These are phyloP conservation scores for Mangifera indica DNA, from an alignment of 345 rosid species.

Conservation along the genomic window DNA sequence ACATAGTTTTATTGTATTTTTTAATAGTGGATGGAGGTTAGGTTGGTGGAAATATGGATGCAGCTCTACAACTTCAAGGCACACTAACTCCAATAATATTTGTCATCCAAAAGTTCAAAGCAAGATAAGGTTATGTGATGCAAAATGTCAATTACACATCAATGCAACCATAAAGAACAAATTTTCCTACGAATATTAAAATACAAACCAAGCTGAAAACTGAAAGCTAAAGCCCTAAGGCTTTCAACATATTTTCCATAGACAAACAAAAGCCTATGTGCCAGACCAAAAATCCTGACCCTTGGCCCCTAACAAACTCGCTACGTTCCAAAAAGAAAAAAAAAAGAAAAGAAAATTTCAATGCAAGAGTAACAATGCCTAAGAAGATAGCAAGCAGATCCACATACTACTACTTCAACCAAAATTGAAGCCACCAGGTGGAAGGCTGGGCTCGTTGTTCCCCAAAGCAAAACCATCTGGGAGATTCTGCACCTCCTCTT, in stretches of 20 bases:
- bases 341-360: background rate
- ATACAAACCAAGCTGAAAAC: conserved; percentile 16
- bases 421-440: conserved; percentile 30
- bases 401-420: background rate
- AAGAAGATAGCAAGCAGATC: conserved; percentile 13
- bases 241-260: conserved; percentile 15
- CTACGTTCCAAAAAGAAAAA: background rate
- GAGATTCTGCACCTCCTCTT: conserved; percentile 17
- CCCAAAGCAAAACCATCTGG: conserved; percentile 30
- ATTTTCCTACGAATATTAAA: conserved; percentile 17
- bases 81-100: too few relatives aligned
- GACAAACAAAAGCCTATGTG: conserved; percentile 33
- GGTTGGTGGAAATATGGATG: too few relatives aligned
- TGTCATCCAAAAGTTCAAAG: too few relatives aligned
- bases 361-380: conserved; percentile 14
- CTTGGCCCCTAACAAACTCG: conserved; percentile 21
- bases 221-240: conserved; percentile 15
- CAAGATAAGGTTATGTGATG: too few relatives aligned
- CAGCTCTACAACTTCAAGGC: too few relatives aligned
- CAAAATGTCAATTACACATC: background rate
- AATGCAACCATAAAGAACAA: background rate
- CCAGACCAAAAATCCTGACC: conserved; percentile 49
- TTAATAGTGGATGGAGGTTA: too few relatives aligned
- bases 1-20: too few relatives aligned
- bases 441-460: conserved; percentile 22